Percentiles rank a stretch among this genome's conserved stretches.
phyloP scores from a whole-genome alignment of 2,329 filamentous ascomycete genomes.

The Xylaria sp. region DNA sequence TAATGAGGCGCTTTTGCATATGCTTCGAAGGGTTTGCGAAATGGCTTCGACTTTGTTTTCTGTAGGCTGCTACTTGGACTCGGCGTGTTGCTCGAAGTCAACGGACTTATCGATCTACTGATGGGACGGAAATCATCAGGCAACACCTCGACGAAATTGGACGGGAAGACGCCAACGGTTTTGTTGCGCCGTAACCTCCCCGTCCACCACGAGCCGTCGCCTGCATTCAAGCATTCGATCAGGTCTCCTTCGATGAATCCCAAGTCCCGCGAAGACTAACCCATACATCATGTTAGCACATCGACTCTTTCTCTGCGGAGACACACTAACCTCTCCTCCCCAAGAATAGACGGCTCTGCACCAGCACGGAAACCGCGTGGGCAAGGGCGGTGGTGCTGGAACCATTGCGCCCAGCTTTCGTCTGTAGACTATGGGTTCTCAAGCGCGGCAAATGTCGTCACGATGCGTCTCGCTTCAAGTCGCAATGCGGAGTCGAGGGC shows the following conservation, averaged over 20 bases:
- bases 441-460: not conserved
- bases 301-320: not conserved
- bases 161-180: constrained; percentile 90
- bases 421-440: constrained; percentile 7
- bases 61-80: constrained; percentile 60
- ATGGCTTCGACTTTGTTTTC: constrained; percentile 65
- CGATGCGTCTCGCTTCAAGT: not conserved
- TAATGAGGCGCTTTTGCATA: constrained; percentile 71
- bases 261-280: constrained; percentile 83
- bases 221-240: constrained; percentile 97
- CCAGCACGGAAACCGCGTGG: constrained; percentile 86
- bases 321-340: constrained; percentile 74
- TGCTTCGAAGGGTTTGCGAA: constrained; percentile 70
- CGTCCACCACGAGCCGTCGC: constrained; percentile 98
- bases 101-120: constrained; percentile 63
- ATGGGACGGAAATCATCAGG: constrained; percentile 84
- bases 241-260: constrained; percentile 97
- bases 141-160: constrained; percentile 94
- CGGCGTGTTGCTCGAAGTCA: constrained; percentile 62
- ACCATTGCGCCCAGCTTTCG: constrained; percentile 50
- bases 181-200: constrained; percentile 88
- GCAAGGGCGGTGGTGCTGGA: constrained; percentile 65
- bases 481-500: not conserved
- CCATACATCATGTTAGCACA: constrained; percentile 33
- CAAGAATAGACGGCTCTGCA: constrained; percentile 90